Evolutionary conservation across 257 asterid genomes (phyloP), one percentile per base, ranked within the genome.

Genomic region (Solanum habrochaites): DNA sequence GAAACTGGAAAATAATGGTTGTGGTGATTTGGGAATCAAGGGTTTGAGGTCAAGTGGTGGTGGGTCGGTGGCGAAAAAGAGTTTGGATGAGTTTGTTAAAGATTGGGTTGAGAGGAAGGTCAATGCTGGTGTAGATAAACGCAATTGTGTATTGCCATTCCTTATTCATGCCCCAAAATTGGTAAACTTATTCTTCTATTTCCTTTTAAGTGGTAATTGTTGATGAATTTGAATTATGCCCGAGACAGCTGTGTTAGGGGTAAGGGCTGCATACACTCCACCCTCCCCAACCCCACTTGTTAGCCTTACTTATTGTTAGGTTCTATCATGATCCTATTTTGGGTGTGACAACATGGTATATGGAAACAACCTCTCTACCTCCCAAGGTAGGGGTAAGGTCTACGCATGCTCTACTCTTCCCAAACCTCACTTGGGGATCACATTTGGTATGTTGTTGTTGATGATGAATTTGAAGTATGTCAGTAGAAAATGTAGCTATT

Each of bases 121-220:
- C 73, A 89, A 92, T n/a, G 88, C 89, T 80, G 97, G 94, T 39
- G 75, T 90, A 58, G 89, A 94, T 80, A 89, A 92, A 80, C 87
- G 83, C 60, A 86, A 89, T 86, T 91, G 93, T 75, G 83, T 89
- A 87, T 78, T 93, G 87, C 94, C 94, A n/a, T 93, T 95, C 83
- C 97, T 90, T 40, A 86, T 45, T 52, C 91, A 93, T 40, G 98
- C 96, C 69, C 95, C 97, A 2, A 92, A 89, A 90, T 84, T 70
- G 94, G 99, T 96, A 90, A 37, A 75, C 23, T 43, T 42, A 1
- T 39, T 43, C 35, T 16, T 66, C 1, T 16, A 39, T 29, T 84
- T 47, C 67, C 42, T 29, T 69, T 82, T 2, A 27, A 13, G 8
- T 43, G 64, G 10, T 20, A 39, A 23, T 18, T 10, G 16, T 35